A percentile compares a stretch with the other conserved stretches of the same genome.
phyloP scores from a whole-genome alignment of 345 rosid species.

The Gossypium anomalum region DNA sequence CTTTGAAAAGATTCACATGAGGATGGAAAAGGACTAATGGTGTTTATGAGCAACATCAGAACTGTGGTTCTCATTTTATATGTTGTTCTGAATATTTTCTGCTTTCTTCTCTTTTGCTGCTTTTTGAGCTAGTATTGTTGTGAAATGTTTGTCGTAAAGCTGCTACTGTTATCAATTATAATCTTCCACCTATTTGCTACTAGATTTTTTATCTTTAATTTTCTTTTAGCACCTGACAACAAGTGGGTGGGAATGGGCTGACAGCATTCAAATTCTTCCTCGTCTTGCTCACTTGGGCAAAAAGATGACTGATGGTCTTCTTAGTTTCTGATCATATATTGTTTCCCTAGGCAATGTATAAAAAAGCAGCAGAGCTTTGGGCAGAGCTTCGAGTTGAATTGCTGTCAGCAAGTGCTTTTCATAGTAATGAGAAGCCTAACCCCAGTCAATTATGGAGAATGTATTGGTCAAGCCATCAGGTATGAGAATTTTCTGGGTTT shows the following conservation, averaged over 20 bases:
- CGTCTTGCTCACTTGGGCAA: not conserved
- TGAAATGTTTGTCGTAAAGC: not conserved
- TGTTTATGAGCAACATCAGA: not conserved
- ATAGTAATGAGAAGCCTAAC: constrained; percentile 69
- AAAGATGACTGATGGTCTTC: not conserved
- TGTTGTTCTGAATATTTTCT: not conserved
- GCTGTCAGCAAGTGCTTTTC: constrained; percentile 83
- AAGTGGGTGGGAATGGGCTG: not conserved
- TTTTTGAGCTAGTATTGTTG: not conserved
- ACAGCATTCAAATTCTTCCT: not conserved
- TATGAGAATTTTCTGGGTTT: constrained; percentile 22
- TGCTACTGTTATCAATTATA: not conserved
- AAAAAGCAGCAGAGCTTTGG: constrained; percentile 96
- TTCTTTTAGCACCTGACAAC: not conserved
- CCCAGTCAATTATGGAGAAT: constrained; percentile 93
- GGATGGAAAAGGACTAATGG: not conserved
- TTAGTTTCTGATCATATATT: constrained; percentile 13
- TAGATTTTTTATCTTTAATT: not conserved
- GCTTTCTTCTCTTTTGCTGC: not conserved
- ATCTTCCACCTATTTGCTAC: not conserved
- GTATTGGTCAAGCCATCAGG: constrained; percentile 99
- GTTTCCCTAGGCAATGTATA: constrained; percentile 68
- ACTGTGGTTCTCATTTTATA: not conserved
- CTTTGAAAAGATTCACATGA: not conserved
- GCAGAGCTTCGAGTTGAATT: constrained; percentile 94